Evolutionary conservation across 768 basidiomycete species (phyloP).

Genomic region (Nidularia pulvinata): DNA sequence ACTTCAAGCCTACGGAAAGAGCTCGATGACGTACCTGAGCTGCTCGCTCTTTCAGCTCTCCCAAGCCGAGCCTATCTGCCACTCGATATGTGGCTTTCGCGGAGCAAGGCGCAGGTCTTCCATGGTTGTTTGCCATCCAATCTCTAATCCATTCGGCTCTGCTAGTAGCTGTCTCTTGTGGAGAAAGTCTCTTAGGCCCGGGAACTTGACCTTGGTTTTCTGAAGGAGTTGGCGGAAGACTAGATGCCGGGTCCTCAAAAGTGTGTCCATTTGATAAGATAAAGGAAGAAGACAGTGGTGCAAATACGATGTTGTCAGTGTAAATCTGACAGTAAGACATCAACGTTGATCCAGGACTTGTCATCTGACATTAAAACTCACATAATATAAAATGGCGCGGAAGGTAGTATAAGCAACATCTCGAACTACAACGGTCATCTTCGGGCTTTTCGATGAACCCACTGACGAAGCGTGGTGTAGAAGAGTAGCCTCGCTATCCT

Average conservation of each 20-base stretch:
- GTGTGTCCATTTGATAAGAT: conserved; percentile 20
- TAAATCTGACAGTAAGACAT: conserved; percentile 56
- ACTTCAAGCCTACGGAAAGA: too few relatives aligned
- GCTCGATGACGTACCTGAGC: conserved; percentile 33
- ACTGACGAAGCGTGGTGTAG: too few relatives aligned
- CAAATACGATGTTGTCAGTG: conserved; percentile 83
- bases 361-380: conserved; percentile 25
- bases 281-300: conserved; percentile 80
- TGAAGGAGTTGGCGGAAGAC: conserved; percentile 20
- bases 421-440: conserved; percentile 40
- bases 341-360: not conserved
- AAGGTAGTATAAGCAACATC: conserved; percentile 49
- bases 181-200: conserved; percentile 11
- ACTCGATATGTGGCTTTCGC: conserved; percentile 85
- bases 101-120: conserved; percentile 68
- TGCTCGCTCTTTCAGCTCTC: conserved; percentile 73
- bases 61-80: conserved; percentile 77
- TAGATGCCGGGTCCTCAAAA: conserved; percentile 18
- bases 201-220: conserved; percentile 23
- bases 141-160: conserved; percentile 70
- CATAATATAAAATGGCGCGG: conserved; percentile 68
- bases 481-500: too few relatives aligned
- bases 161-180: conserved; percentile 20
- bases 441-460: not conserved
- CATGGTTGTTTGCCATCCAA: conserved; percentile 64